Percentiles rank a stretch among this genome's conserved stretches.
Conservation (phyloP, 257 asterid genomes). For the Henckelia pumila region DNA sequence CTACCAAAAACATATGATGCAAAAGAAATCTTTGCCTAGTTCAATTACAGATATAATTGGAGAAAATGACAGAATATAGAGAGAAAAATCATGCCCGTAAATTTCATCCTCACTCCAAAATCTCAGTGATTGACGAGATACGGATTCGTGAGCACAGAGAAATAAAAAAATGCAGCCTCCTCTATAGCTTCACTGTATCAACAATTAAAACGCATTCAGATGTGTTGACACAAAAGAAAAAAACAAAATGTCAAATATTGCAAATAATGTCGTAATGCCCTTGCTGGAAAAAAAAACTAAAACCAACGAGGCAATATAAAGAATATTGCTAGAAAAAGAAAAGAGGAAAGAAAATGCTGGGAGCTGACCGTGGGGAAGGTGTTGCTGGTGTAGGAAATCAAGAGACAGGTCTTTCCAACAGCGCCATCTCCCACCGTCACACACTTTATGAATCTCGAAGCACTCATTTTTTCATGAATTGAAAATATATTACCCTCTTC, state of each 20-base stretch:
- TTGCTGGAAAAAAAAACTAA: not conserved
- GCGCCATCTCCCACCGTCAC: too few relatives aligned
- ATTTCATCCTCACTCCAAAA: not conserved
- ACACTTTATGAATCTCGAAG: too few relatives aligned
- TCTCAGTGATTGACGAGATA: constrained; percentile 4
- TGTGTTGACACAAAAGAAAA: not conserved
- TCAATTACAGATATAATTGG: too few relatives aligned
- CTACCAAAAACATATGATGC: constrained; percentile 45
- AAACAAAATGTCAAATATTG: not conserved
- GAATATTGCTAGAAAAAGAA: constrained; percentile 3
- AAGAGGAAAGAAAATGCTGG: constrained; percentile 56
- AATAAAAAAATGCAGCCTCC: not conserved
- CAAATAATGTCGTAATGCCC: not conserved
- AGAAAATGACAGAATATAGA: too few relatives aligned
- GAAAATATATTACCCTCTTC: not conserved
- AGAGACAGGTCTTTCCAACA: too few relatives aligned
- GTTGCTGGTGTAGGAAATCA: too few relatives aligned
- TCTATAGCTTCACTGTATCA: too few relatives aligned
- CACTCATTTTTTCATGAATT: too few relatives aligned
- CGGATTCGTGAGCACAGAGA: constrained; percentile 13
- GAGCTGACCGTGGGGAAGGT: too few relatives aligned
- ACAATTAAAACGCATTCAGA: too few relatives aligned
- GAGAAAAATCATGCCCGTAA: too few relatives aligned
- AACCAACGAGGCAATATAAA: not conserved
- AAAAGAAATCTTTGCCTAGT: constrained; percentile 9